These are phyloP conservation scores for Aureobasidium pullulans DNA, from an alignment of 2,329 filamentous ascomycete genomes.

Conservation along the genomic window DNA sequence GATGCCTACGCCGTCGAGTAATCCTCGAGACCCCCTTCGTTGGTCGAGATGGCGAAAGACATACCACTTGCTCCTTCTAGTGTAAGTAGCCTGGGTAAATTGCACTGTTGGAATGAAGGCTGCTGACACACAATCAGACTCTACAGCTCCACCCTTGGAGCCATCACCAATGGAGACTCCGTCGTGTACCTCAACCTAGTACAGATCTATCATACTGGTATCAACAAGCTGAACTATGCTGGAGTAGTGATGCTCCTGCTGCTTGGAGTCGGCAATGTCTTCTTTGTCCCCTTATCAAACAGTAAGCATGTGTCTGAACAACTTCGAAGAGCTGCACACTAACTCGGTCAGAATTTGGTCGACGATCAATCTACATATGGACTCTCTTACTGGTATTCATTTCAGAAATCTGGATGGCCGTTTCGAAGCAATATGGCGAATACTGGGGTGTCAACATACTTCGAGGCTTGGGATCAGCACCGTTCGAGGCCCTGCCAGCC, in stretches of 20 bases:
- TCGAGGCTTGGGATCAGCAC: slow-evolving; percentile 14
- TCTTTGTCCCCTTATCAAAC: slow-evolving; percentile 16
- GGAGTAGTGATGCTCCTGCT: slow-evolving; percentile 11
- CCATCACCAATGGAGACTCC: slow-evolving; percentile 18
- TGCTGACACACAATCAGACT: neutral
- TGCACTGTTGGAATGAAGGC: neutral
- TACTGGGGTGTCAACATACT: slow-evolving; percentile 15
- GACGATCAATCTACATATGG: slow-evolving; percentile 15
- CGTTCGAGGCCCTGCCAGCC: slow-evolving; percentile 16
- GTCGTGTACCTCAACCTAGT: slow-evolving; percentile 17
- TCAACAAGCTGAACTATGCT: slow-evolving; percentile 16
- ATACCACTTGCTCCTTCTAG: slow-evolving; percentile 15
- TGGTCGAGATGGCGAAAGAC: slow-evolving; percentile 16
- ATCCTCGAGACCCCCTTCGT: slow-evolving; percentile 16
- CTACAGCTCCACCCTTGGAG: slow-evolving; percentile 17
- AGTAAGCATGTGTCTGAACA: slow-evolving; percentile 6
- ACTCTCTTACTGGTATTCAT: slow-evolving; percentile 11
- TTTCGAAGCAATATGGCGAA: slow-evolving; percentile 15
- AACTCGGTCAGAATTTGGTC: slow-evolving; percentile 13
- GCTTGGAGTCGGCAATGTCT: slow-evolving; percentile 16
- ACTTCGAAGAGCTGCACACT: neutral
- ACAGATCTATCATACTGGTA: slow-evolving; percentile 11
- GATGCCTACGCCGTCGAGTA: slow-evolving; percentile 16
- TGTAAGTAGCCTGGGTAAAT: neutral
- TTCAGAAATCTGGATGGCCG: slow-evolving; percentile 15